Evolutionary conservation across 1,284 basidiomycete species (phyloP).

Genomic region (Chondrostereum purpureum): DNA sequence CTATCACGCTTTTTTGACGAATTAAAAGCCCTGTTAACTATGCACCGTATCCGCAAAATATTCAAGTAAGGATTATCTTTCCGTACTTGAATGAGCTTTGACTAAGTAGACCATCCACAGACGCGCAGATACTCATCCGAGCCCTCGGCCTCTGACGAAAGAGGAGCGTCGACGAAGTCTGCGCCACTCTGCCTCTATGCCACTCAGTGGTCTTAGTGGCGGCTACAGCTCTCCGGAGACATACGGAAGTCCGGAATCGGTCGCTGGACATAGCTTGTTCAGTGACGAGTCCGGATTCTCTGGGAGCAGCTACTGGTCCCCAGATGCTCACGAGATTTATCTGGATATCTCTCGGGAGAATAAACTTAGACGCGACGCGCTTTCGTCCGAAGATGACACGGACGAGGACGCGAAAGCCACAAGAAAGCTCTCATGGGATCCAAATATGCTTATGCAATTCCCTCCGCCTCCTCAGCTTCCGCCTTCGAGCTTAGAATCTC

Average conservation of each 20-base stretch:
- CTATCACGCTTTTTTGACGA: too few relatives aligned
- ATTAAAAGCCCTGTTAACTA: background rate
- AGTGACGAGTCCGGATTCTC: background rate
- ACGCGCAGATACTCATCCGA: background rate
- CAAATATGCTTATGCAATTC: background rate
- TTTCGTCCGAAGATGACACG: slow-evolving; percentile 22
- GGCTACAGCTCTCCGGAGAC: too few relatives aligned
- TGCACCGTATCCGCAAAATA: background rate
- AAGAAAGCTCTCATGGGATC: background rate
- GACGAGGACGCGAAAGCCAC: slow-evolving; percentile 29
- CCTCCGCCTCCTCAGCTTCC: background rate
- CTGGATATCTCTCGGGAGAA: slow-evolving; percentile 8
- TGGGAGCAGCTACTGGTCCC: background rate
- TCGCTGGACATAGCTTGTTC: background rate
- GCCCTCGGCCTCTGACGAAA: background rate
- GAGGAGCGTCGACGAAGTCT: background rate
- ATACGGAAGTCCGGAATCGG: too few relatives aligned
- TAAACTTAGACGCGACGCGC: slow-evolving; percentile 14
- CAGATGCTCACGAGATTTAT: background rate
- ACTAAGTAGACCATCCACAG: background rate
- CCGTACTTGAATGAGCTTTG: background rate
- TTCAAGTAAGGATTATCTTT: background rate
- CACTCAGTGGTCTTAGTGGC: background rate
- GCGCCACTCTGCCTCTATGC: background rate
- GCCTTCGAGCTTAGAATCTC: background rate